Percentiles rank a stretch among this genome's conserved stretches.
These are phyloP conservation scores for Lonicera japonica DNA, from an alignment of 129 eudicot species.

Conservation along the genomic window DNA sequence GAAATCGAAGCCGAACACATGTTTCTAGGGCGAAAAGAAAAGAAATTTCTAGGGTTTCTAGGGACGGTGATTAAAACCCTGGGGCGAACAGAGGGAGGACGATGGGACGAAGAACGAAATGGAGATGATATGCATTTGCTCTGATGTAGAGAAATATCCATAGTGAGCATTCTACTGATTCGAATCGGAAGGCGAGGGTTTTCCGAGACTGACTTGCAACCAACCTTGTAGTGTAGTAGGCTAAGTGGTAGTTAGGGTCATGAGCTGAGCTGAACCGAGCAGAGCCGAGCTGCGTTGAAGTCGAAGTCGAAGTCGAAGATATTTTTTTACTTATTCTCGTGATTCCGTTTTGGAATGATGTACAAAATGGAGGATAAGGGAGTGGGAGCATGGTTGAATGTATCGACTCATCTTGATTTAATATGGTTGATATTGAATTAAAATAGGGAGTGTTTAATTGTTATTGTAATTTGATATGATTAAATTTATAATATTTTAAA, in stretches of 20 bases:
- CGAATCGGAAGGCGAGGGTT: constrained; percentile 20
- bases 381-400: no score
- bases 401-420: no score
- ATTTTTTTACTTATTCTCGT: no score
- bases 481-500: no score
- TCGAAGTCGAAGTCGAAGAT: no score
- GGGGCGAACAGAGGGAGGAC: constrained; percentile 28
- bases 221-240: neutral
- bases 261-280: no score
- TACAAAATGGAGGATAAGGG: no score
- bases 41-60: constrained; percentile 4
- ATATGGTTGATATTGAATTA: no score
- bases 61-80: constrained; percentile 14
- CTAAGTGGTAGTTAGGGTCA: neutral
- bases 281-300: no score
- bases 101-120: constrained; percentile 23
- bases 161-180: neutral
- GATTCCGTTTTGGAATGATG: no score
- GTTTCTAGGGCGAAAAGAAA: constrained; percentile 23
- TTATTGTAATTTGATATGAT: no score
- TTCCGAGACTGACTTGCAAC: neutral
- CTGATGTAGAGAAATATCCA: constrained; percentile 44
- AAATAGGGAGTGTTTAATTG: no score
- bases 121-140: constrained; percentile 42
- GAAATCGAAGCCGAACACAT: constrained; percentile 56